Base-by-base conservation (phyloP, 345 rosid genomes). In the Arabidopsis arenosa region DNA sequence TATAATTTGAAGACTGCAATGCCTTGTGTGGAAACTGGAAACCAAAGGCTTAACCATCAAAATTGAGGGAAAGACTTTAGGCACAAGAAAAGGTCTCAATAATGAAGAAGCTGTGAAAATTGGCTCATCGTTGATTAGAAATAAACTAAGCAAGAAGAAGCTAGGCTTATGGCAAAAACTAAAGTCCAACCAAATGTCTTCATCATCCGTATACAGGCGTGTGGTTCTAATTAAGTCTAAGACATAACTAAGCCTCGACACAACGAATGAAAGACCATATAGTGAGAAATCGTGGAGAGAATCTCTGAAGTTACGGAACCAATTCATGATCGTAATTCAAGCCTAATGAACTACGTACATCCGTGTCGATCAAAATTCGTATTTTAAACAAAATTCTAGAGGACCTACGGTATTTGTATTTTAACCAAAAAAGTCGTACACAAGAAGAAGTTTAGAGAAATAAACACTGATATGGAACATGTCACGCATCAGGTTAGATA, bases 11-110 rank as follows among this genome's bases (percentile, higher is more conserved):
- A 53, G 13, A 52, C 7, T 23, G 13, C 7, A 26, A 54, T 26
- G 15, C 35, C 9, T 23, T 28, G 9, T 54, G 36, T 54, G 59
- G 57, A 52, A 52, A 52, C 7, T 11, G 33, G 1, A 18, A n/a
- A n/a, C n/a, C n/a, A n/a, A 54, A 54, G 59, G 59, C 28, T 54
- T 15, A 12, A 54, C 59, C 36, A 54, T 54, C 15, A 54, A 54
- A 12, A 54, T 13, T 4, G 14, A 51, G 56, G 6, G 13, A 21
- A 51, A 9, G 6, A 9, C 56, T 51, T 8, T 51, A 21, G 32
- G 13, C 32, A 12, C 15, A 43, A 43, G 15, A 41, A 3, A 41
- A 49, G 6, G 6, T 45, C 51, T n/a, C 55, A 4, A 17, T 8
- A 47, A 47, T 6, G 51, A 51, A 48, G 56, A 52, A 52, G 44